Evolutionary conservation across 805 yeast species (phyloP).

Genomic region (Yarrowia porcina): DNA sequence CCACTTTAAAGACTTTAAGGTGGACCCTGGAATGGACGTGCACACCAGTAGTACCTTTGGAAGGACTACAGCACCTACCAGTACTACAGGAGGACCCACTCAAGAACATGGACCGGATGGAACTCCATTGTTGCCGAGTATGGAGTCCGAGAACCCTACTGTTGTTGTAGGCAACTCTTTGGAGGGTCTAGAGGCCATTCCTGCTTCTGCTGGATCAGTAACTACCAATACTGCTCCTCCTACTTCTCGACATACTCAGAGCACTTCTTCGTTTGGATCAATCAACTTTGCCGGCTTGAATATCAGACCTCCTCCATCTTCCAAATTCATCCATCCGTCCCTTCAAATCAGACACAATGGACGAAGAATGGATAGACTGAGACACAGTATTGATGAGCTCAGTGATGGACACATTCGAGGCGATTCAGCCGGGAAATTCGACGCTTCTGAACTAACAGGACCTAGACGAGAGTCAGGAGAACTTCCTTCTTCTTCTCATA

Average conservation of each 20-base stretch:
- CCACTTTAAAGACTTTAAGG: conserved; percentile 2
- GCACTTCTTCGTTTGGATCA: conserved; percentile 10
- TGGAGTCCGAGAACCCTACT: background rate
- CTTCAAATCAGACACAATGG: conserved; percentile 17
- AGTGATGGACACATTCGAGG: background rate
- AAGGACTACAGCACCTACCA: background rate
- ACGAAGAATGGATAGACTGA: background rate
- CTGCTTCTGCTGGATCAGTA: background rate
- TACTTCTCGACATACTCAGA: background rate
- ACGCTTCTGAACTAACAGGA: background rate
- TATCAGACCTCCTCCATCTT: background rate
- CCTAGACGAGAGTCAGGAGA: background rate
- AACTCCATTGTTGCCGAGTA: background rate
- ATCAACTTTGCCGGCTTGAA: conserved; percentile 15
- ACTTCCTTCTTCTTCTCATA: background rate
- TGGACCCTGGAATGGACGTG: background rate
- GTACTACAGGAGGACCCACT: background rate
- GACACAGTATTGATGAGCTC: conserved; percentile 16
- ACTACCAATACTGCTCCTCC: background rate
- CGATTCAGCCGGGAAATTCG: background rate
- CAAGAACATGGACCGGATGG: background rate
- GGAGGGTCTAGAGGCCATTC: conserved; percentile 1
- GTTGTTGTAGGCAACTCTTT: background rate
- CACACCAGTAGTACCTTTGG: conserved; percentile 2
- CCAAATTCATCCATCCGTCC: conserved; percentile 11